phyloP scores from a whole-genome alignment of 2,329 filamentous ascomycete species.

The Tothia fuscella region DNA sequence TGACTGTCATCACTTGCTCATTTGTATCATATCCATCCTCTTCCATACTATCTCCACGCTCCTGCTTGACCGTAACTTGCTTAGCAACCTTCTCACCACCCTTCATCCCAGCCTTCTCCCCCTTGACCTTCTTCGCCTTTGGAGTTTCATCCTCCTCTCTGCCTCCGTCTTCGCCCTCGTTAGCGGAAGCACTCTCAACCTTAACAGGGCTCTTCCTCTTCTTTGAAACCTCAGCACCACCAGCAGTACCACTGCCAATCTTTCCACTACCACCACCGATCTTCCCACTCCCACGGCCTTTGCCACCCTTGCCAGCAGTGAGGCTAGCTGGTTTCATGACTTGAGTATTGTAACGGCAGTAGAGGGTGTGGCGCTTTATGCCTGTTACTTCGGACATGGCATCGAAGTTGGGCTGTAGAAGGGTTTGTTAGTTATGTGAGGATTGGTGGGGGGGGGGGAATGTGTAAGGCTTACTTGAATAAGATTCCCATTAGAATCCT shows the following conservation, averaged over 20 bases:
- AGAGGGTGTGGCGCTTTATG: conserved; percentile 8
- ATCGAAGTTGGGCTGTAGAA: conserved; percentile 5
- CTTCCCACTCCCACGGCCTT: neutral
- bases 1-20: too few species aligned
- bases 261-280: neutral
- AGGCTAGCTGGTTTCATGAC: neutral
- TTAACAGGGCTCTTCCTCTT: neutral
- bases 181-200: neutral
- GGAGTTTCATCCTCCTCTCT: neutral
- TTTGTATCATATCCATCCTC: neutral
- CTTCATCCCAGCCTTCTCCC: neutral
- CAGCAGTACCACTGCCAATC: neutral
- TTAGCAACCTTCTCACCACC: neutral
- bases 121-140: neutral
- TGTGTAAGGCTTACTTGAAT: too few species aligned
- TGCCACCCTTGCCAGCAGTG: neutral
- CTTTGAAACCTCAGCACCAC: neutral
- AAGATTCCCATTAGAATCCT: too few species aligned
- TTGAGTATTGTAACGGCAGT: conserved; percentile 7
- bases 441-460: too few species aligned
- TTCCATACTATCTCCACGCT: neutral
- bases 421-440: too few species aligned
- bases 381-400: neutral
- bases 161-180: neutral
- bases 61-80: neutral